These are phyloP conservation scores for Penicillium egyptiacum DNA, from an alignment of 495 filamentous ascomycete genomes.

Conservation along the genomic window DNA sequence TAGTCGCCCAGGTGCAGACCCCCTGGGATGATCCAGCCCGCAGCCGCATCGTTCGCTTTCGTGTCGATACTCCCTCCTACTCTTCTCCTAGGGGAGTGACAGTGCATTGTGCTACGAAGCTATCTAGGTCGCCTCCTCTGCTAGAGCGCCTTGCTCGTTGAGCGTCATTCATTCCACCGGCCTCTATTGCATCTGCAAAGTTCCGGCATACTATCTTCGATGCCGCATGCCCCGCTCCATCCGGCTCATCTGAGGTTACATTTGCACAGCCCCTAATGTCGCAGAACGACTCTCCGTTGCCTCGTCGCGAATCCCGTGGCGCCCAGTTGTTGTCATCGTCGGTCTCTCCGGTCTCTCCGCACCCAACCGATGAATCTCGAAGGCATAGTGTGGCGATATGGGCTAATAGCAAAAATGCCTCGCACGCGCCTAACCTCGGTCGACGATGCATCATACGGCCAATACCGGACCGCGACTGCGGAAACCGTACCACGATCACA, in stretches of 20 bases:
- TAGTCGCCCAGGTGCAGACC: not conserved
- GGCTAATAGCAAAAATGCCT: constrained; percentile 15
- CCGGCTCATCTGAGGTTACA: constrained; percentile 8
- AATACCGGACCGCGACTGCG: not conserved
- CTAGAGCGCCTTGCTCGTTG: not conserved
- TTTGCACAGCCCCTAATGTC: constrained; percentile 4
- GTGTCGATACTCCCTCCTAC: not conserved
- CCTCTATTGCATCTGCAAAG: not conserved
- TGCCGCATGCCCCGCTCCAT: constrained; percentile 5
- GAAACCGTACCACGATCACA: not conserved
- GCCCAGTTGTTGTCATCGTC: constrained; percentile 10
- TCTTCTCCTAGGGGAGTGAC: not conserved
- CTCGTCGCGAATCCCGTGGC: not conserved
- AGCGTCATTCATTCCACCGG: not conserved
- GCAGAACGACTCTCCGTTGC: constrained; percentile 7
- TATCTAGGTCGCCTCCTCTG: constrained; percentile 3
- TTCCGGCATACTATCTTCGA: not conserved
- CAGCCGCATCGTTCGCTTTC: not conserved
- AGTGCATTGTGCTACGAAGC: not conserved
- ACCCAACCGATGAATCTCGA: constrained; percentile 6
- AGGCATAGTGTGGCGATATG: not conserved
- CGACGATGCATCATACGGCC: constrained; percentile 2
- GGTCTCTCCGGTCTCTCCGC: constrained; percentile 1
- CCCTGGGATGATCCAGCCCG: not conserved
- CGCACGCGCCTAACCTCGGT: not conserved